Evolutionary conservation across 441 rosid genomes (phyloP).

Genomic region (Aleurites moluccanus): DNA sequence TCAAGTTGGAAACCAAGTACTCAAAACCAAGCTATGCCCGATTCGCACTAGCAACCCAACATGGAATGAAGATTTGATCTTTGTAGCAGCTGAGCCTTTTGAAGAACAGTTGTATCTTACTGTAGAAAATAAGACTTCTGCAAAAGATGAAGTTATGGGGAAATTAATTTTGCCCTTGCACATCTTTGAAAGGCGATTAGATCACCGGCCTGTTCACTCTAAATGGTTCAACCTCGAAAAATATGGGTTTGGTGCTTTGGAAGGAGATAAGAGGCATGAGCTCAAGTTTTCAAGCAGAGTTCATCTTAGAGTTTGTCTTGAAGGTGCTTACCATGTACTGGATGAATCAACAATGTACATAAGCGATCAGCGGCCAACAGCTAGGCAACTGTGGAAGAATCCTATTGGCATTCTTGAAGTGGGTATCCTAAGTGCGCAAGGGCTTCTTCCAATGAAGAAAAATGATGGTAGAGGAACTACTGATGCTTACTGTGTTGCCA

Average conservation of each 20-base stretch:
- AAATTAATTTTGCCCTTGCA: constrained; percentile 49
- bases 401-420: constrained; percentile 79
- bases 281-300: constrained; percentile 79
- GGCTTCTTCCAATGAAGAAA: constrained; percentile 69
- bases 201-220: constrained; percentile 78
- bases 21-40: constrained; percentile 56
- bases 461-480: constrained; percentile 76
- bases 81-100: constrained; percentile 87
- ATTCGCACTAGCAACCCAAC: constrained; percentile 50
- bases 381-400: constrained; percentile 84
- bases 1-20: constrained; percentile 75
- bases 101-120: constrained; percentile 76
- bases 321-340: constrained; percentile 93
- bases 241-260: constrained; percentile 64
- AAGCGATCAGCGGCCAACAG: constrained; percentile 85
- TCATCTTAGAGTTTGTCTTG: constrained; percentile 77
- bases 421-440: constrained; percentile 84
- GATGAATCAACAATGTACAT: constrained; percentile 96
- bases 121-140: constrained; percentile 63
- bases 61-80: constrained; percentile 90
- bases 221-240: constrained; percentile 87
- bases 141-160: constrained; percentile 71
- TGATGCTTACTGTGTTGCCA: constrained; percentile 95
- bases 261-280: constrained; percentile 74
- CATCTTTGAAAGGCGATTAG: constrained; percentile 69